These are phyloP conservation scores for Candida palmyrensis DNA, from an alignment of 805 yeast genomes.

Conservation along the genomic window DNA sequence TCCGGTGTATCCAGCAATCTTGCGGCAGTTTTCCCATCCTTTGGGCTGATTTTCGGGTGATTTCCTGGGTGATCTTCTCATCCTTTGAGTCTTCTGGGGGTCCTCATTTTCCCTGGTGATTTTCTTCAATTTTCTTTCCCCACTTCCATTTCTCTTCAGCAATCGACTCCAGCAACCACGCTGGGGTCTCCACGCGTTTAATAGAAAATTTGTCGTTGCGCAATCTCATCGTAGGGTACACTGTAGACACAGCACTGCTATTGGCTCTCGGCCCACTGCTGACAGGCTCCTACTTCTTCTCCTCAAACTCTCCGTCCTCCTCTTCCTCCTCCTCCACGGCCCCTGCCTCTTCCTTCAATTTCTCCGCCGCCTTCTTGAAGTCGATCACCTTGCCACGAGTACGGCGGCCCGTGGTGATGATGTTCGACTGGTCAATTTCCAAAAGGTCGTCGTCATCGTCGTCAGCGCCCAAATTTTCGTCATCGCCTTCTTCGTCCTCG, in stretches of 20 bases:
- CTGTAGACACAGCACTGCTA: no score
- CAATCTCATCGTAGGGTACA: no score
- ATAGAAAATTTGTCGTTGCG: neutral
- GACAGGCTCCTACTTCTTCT: constrained; percentile 19
- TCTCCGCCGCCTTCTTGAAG: constrained; percentile 73
- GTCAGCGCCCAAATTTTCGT: constrained; percentile 52
- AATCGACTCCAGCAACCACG: neutral
- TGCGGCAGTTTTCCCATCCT: no score
- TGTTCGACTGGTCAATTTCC: constrained; percentile 78
- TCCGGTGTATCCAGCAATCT: no score
- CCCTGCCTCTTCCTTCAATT: constrained; percentile 50
- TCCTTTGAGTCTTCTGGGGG: neutral
- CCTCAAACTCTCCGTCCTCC: constrained; percentile 50
- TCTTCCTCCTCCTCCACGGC: constrained; percentile 36
- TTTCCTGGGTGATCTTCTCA: neutral
- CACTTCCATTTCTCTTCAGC: neutral
- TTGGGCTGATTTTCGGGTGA: no score
- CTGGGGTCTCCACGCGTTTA: neutral
- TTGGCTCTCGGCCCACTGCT: no score
- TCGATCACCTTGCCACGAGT: constrained; percentile 88
- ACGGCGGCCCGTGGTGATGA: constrained; percentile 80
- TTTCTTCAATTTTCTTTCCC: neutral
- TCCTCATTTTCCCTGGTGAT: neutral
- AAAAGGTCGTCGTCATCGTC: constrained; percentile 73
- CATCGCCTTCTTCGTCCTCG: constrained; percentile 46